Conservation (phyloP, 2,329 filamentous ascomycete genomes). For the Ophiosphaerella herpotricha region DNA sequence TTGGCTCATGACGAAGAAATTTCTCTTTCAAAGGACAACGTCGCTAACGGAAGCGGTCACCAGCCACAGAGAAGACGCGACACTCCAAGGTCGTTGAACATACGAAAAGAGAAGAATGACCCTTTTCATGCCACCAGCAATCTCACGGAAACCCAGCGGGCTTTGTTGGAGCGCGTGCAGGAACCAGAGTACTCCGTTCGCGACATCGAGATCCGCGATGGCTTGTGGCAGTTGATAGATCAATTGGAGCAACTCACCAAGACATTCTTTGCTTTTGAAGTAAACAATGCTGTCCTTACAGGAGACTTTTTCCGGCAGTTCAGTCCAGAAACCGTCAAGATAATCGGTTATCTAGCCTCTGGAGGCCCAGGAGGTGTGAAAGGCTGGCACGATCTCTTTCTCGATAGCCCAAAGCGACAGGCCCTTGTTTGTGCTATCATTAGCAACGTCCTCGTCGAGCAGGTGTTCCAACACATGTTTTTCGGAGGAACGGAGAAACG, state of each 20-base stretch:
- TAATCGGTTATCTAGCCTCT: constrained; percentile 33
- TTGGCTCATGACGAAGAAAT: no score
- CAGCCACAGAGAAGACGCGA: no score
- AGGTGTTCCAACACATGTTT: constrained; percentile 32
- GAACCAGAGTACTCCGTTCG: constrained; percentile 31
- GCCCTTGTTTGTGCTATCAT: constrained; percentile 33
- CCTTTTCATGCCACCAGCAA: background rate
- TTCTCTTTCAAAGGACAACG: no score
- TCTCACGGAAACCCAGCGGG: background rate
- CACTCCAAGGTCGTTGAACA: no score
- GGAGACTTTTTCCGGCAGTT: constrained; percentile 6
- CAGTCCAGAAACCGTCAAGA: constrained; percentile 18
- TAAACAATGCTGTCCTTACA: background rate
- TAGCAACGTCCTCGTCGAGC: constrained; percentile 36
- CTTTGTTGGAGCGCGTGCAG: background rate
- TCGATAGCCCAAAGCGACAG: constrained; percentile 15
- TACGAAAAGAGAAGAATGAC: background rate
- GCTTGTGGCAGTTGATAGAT: constrained; percentile 17
- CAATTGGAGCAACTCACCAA: constrained; percentile 22
- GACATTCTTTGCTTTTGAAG: constrained; percentile 9
- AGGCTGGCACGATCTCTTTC: constrained; percentile 35
- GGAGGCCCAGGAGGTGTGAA: constrained; percentile 24
- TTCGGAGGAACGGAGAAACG: constrained; percentile 24
- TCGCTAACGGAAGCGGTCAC: no score
- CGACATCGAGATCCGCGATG: constrained; percentile 35